Conservation (phyloP, 345 rosid genomes). For the Salix arbutifolia region DNA sequence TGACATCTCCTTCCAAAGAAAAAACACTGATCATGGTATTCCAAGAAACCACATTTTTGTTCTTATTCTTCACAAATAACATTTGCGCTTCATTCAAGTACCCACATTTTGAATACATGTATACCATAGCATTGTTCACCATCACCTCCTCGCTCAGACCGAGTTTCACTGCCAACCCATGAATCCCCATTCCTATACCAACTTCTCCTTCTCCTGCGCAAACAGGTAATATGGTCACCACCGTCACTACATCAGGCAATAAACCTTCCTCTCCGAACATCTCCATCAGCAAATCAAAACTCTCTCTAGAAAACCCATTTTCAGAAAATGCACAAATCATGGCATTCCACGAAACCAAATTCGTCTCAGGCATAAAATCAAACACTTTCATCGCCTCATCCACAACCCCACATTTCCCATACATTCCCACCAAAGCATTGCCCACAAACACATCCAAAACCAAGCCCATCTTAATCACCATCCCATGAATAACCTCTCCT, state of each 20-base stretch:
- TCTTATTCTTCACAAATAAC: constrained; percentile 37
- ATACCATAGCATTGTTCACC: constrained; percentile 54
- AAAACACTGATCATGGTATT: constrained; percentile 50
- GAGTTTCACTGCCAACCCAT: constrained; percentile 55
- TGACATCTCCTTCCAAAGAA: constrained; percentile 35
- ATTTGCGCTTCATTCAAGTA: constrained; percentile 37
- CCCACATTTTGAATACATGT: constrained; percentile 63
- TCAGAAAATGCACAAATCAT: constrained; percentile 48
- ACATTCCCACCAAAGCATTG: constrained; percentile 53
- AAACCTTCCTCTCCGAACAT: constrained; percentile 42
- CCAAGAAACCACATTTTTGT: constrained; percentile 61
- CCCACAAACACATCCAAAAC: constrained; percentile 50
- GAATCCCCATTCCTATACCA: constrained; percentile 46
- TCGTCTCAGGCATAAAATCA: constrained; percentile 43
- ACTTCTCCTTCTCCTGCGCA: constrained; percentile 42
- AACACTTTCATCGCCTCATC: constrained; percentile 41
- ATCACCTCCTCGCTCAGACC: constrained; percentile 40
- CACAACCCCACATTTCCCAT: constrained; percentile 47
- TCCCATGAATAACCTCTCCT: constrained; percentile 54
- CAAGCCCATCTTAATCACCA: constrained; percentile 50
- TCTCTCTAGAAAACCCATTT: constrained; percentile 34
- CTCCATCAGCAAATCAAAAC: constrained; percentile 36
- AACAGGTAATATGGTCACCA: constrained; percentile 52
- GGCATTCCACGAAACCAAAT: constrained; percentile 68
- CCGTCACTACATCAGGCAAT: constrained; percentile 49